phyloP scores from a whole-genome alignment of 495 filamentous ascomycete genomes.

The Hyaloscypha finlandica region DNA sequence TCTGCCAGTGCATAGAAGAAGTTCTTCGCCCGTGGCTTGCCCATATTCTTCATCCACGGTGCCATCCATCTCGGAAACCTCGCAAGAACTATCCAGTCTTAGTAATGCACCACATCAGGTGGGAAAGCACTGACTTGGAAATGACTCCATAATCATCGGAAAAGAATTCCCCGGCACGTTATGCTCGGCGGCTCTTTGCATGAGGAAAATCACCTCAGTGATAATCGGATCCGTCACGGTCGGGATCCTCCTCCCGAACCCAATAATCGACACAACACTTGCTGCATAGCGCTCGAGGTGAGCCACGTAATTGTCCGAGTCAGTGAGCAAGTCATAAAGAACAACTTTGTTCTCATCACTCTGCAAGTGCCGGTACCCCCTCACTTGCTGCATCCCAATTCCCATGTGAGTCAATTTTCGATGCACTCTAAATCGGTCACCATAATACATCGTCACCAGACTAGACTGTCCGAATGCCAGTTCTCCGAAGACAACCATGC shows the following conservation, averaged over 20 bases:
- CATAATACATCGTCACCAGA: conserved; percentile 60
- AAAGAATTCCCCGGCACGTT: conserved; percentile 65
- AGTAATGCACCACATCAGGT: conserved; percentile 30
- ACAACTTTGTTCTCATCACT: conserved; percentile 59
- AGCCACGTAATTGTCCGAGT: conserved; percentile 55
- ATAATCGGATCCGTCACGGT: conserved; percentile 60
- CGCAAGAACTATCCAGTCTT: conserved; percentile 49
- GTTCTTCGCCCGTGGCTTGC: conserved; percentile 38
- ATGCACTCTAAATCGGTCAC: conserved; percentile 61
- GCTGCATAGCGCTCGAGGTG: conserved; percentile 65
- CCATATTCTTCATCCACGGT: conserved; percentile 61
- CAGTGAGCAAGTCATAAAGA: conserved; percentile 50
- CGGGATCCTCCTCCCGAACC: conserved; percentile 61
- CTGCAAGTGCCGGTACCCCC: conserved; percentile 58
- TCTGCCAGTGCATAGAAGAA: conserved; percentile 60
- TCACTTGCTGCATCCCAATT: conserved; percentile 62
- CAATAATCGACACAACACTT: conserved; percentile 64
- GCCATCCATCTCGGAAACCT: conserved; percentile 56
- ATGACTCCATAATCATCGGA: conserved; percentile 64
- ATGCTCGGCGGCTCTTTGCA: conserved; percentile 64
- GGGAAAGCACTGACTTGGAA: conserved; percentile 40
- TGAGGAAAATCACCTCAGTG: conserved; percentile 60
- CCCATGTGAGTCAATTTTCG: conserved; percentile 62
- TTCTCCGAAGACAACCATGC: conserved; percentile 61
- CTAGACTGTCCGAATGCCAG: conserved; percentile 59